Conservation (phyloP, 225 moss, liverwort and hornwort genomes). For the Marchantia polymorpha region DNA sequence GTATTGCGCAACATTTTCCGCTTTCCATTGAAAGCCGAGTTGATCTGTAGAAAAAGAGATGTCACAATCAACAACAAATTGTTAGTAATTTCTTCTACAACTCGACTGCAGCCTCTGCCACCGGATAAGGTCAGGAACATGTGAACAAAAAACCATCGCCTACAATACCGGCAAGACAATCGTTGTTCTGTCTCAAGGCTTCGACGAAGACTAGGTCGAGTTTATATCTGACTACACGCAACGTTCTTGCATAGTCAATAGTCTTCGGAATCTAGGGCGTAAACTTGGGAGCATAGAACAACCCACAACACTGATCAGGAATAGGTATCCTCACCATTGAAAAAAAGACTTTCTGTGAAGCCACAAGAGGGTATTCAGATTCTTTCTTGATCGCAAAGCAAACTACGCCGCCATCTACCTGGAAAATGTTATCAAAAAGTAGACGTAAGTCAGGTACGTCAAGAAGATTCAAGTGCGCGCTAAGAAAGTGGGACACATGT, state of each 20-base stretch:
- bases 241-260: no score
- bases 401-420: constrained; percentile 93
- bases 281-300: not conserved
- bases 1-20: constrained; percentile 94
- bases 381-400: constrained; percentile 69
- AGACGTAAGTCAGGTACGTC: not conserved
- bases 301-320: not conserved
- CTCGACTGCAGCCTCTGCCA: no score
- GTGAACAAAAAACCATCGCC: no score
- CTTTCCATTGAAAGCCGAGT: constrained; percentile 87
- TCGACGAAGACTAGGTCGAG: no score
- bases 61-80: no score
- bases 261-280: no score
- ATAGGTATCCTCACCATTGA: constrained; percentile 49
- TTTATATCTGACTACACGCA: no score
- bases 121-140: no score
- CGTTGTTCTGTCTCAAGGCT: no score
- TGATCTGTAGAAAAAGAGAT: constrained; percentile 41
- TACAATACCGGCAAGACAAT: no score
- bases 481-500: no score
- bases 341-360: constrained; percentile 65
- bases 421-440: constrained; percentile 2
- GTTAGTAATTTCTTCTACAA: no score
- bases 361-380: constrained; percentile 72
- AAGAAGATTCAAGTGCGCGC: not conserved